Base-by-base conservation (phyloP, 2,329 filamentous ascomycete species). In the Myriosclerotinia duriaeana region DNA sequence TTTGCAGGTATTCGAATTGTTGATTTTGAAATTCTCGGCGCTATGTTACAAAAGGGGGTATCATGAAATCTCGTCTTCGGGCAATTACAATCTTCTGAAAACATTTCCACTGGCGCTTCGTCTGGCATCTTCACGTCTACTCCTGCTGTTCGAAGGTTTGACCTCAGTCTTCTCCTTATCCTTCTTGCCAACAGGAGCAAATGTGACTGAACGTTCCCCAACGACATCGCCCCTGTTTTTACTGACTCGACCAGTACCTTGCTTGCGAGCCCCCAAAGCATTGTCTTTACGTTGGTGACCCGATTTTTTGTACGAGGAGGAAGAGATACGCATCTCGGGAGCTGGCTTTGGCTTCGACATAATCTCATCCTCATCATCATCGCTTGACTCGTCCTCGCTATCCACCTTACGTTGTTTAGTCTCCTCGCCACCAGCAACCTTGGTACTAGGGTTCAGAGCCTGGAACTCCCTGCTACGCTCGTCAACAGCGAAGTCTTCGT, bases 401-500 rank as follows among this genome's bases (percentile, higher is more conserved):
- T 72, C 76, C 73, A 67, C 72, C 68, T 61, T 79, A 71, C 68
- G 73, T 78, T 84, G 74, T 61, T 75, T 69, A 66, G 75, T 72
- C 52, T 72, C 69, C 52, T 75, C 72, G n/a, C 76, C 76, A 36
- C 54, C 64, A 53, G 48, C 55, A 5, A 78, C 74, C 66, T 70
- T 85, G 9, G 92, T 95, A 78, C 92, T 96, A 5, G 95, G 92
- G 76, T 99, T 99, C 78, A 96, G 87, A 55, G 89, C 84, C 67
- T 88, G 86, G 82, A 96, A 99, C 77, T 98, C 94, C 74, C 87
- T 84, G 70, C 89, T 96, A 50, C 81, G 89, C 79, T 99, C 95
- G 77, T 99, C 94, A 67, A 99, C 91, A 73, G 86, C 86, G 78
- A 97, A 98, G 66, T 96, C 93, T 73, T 93, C 90, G 77, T 98